These are phyloP conservation scores for Taiwanofungus camphoratus DNA, from an alignment of 1,284 basidiomycete genomes.

Conservation along the genomic window DNA sequence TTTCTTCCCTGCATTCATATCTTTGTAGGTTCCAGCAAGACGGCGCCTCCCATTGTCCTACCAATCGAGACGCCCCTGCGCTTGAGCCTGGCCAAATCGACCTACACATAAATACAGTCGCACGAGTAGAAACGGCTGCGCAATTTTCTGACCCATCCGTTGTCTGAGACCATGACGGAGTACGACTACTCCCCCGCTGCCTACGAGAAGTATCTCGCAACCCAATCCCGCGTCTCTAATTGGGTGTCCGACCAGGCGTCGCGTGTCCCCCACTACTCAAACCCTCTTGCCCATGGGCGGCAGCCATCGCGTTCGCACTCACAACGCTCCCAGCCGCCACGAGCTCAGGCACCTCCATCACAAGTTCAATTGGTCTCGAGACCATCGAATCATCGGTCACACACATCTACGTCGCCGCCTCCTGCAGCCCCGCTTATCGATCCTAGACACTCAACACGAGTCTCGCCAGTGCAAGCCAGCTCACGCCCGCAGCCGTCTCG, in stretches of 20 bases:
- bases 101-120: too few species aligned
- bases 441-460: not conserved
- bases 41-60: too few species aligned
- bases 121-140: too few species aligned
- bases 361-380: conserved; percentile 7
- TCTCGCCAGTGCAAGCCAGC: not conserved
- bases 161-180: conserved; percentile 37
- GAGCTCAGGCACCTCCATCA: not conserved
- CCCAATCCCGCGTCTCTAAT: conserved; percentile 36
- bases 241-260: conserved; percentile 33
- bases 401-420: conserved; percentile 1
- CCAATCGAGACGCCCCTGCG: too few species aligned
- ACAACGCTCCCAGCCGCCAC: conserved; percentile 6
- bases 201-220: conserved; percentile 37
- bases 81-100: too few species aligned
- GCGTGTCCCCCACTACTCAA: conserved; percentile 20
- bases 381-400: conserved; percentile 1
- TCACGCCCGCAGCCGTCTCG: conserved; percentile 14
- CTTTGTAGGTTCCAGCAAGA: too few species aligned
- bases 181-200: conserved; percentile 53
- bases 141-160: not conserved
- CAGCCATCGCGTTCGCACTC: conserved; percentile 5
- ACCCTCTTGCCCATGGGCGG: conserved; percentile 26
- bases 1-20: too few species aligned
- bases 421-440: conserved; percentile 2